phyloP scores from a whole-genome alignment of 345 rosid genomes.

The Geranium brycei region DNA sequence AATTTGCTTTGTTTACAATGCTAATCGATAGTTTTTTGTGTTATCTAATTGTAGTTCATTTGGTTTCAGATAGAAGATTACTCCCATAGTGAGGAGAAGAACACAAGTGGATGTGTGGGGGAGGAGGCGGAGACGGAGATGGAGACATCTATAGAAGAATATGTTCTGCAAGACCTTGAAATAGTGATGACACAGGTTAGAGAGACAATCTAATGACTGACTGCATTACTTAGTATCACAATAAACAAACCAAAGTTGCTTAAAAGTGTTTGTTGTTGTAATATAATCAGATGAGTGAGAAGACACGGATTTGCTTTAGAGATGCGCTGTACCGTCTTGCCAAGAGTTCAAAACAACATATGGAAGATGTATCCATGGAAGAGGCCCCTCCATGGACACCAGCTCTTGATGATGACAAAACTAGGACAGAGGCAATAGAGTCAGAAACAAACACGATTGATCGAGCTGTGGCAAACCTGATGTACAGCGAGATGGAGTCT shows the following conservation, averaged over 20 bases:
- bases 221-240: neutral
- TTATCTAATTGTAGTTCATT: constrained; percentile 8
- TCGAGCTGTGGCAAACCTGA: constrained; percentile 66
- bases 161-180: constrained; percentile 54
- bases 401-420: constrained; percentile 10
- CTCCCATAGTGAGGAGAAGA: constrained; percentile 18
- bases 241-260: constrained; percentile 1
- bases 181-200: constrained; percentile 53
- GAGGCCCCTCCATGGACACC: constrained; percentile 13
- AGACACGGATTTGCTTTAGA: constrained; percentile 60
- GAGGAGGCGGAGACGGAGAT: constrained; percentile 9
- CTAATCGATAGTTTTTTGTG: too few species aligned
- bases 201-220: neutral
- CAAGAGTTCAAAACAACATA: constrained; percentile 32
- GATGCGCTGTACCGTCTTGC: constrained; percentile 86
- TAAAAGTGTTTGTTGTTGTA: constrained; percentile 2
- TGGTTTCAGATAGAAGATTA: constrained; percentile 8
- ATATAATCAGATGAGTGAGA: constrained; percentile 39
- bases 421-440: constrained; percentile 28
- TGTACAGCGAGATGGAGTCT: constrained; percentile 51
- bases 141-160: constrained; percentile 36
- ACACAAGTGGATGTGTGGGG: constrained; percentile 13
- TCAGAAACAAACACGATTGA: constrained; percentile 60
- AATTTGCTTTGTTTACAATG: too few species aligned
- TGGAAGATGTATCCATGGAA: constrained; percentile 11